These are phyloP conservation scores for Candida nonsorbophila DNA, from an alignment of 805 yeast species.

Conservation along the genomic window DNA sequence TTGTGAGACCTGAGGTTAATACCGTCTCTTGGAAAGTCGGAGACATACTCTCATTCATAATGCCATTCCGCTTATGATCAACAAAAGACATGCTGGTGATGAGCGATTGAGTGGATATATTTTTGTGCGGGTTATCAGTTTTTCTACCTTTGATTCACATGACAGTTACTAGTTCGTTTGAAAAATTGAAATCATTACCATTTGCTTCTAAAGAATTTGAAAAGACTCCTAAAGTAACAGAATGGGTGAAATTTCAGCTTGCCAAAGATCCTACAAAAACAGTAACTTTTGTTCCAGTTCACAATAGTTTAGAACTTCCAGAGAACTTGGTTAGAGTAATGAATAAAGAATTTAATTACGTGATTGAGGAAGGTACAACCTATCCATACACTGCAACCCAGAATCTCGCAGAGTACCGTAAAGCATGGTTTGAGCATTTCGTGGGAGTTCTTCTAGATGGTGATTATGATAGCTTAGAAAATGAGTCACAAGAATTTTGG, in stretches of 20 bases:
- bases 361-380: constrained; percentile 68
- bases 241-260: too few species aligned
- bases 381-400: constrained; percentile 55
- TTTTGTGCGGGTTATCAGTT: too few species aligned
- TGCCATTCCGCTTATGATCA: constrained; percentile 9
- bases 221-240: constrained; percentile 26
- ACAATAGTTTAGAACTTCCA: constrained; percentile 46
- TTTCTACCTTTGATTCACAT: too few species aligned
- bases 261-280: too few species aligned
- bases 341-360: constrained; percentile 51
- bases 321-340: constrained; percentile 40
- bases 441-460: constrained; percentile 56
- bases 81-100: not conserved
- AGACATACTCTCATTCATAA: constrained; percentile 12
- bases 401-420: constrained; percentile 44
- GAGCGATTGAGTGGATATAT: not conserved
- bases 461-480: constrained; percentile 22
- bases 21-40: not conserved
- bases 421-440: constrained; percentile 65
- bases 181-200: constrained; percentile 19
- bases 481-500: constrained; percentile 38
- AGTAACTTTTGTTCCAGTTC: constrained; percentile 62
- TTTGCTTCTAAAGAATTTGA: constrained; percentile 25
- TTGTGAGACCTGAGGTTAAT: constrained; percentile 22
- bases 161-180: constrained; percentile 5